Percentiles rank a stretch among this genome's conserved stretches.
Conservation (phyloP, 495 filamentous ascomycete species). For the Penicillium cosmopolitanum region DNA sequence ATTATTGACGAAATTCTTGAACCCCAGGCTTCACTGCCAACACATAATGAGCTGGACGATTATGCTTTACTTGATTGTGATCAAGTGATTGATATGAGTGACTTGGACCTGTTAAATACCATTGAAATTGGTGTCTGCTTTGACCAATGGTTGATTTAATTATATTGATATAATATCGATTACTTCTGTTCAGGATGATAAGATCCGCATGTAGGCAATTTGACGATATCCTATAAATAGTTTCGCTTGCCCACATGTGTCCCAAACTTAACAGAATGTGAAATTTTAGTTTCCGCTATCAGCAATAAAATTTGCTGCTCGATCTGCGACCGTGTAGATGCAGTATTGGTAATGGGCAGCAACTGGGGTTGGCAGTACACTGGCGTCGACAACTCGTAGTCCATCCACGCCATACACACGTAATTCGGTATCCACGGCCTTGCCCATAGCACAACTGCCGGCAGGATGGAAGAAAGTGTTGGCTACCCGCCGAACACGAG, state of each 20-base stretch:
- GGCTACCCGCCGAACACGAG: constrained; percentile 17
- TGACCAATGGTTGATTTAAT: constrained; percentile 38
- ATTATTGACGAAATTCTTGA: constrained; percentile 42
- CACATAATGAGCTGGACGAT: neutral
- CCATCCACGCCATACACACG: constrained; percentile 40
- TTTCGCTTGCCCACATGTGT: too few relatives aligned
- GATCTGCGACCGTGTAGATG: constrained; percentile 43
- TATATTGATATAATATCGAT: too few relatives aligned
- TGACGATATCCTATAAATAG: too few relatives aligned
- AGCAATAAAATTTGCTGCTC: constrained; percentile 25
- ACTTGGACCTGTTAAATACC: constrained; percentile 29
- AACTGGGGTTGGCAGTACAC: constrained; percentile 39
- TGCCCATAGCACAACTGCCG: constrained; percentile 45
- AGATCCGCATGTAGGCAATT: too few relatives aligned
- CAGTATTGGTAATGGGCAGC: constrained; percentile 38
- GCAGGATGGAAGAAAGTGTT: constrained; percentile 33
- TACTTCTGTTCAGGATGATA: too few relatives aligned
- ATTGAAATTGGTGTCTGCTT: constrained; percentile 33
- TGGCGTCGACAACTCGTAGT: constrained; percentile 44
- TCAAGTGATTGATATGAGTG: constrained; percentile 23
- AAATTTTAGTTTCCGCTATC: neutral
- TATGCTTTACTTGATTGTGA: constrained; percentile 17
- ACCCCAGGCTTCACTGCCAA: constrained; percentile 16
- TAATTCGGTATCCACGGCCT: constrained; percentile 43
- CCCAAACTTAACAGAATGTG: too few relatives aligned